A percentile compares a stretch with the other conserved stretches of the same genome.
These are phyloP conservation scores for Chimonanthus praecox DNA, from an alignment of 164 flowering plant species.

Conservation along the genomic window DNA sequence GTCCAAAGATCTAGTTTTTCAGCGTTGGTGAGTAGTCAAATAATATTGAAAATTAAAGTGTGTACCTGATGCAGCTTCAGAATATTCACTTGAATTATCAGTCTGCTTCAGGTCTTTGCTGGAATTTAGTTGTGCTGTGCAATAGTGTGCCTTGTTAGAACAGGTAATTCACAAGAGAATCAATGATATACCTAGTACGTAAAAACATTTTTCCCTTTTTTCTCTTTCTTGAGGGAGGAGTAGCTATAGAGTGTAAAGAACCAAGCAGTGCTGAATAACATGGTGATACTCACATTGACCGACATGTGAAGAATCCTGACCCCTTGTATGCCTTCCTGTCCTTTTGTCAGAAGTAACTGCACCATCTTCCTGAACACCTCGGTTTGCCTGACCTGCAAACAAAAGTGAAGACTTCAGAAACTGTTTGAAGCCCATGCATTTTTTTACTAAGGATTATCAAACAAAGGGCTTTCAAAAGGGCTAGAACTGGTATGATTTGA, in stretches of 20 bases:
- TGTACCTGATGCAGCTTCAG: neutral
- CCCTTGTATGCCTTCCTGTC: conserved; percentile 33
- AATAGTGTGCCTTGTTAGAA: neutral
- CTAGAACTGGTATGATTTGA: neutral
- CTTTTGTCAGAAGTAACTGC: conserved; percentile 31
- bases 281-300: conserved; percentile 31
- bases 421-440: neutral
- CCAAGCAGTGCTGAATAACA: neutral
- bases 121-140: neutral
- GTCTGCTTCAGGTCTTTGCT: neutral
- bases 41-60: no score
- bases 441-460: neutral
- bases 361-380: conserved; percentile 30
- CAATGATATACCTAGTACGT: neutral
- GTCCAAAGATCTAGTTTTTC: no score
- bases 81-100: neutral
- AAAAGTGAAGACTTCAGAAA: neutral
- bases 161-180: no score
- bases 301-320: conserved; percentile 15
- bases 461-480: neutral
- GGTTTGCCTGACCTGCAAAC: conserved; percentile 40
- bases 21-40: no score
- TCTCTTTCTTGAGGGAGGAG: no score
- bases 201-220: neutral
- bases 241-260: no score